Evolutionary conservation across 2,329 filamentous ascomycete species (phyloP), one percentile per base, ranked within the genome.

Genomic region (Penicillium sp.): DNA sequence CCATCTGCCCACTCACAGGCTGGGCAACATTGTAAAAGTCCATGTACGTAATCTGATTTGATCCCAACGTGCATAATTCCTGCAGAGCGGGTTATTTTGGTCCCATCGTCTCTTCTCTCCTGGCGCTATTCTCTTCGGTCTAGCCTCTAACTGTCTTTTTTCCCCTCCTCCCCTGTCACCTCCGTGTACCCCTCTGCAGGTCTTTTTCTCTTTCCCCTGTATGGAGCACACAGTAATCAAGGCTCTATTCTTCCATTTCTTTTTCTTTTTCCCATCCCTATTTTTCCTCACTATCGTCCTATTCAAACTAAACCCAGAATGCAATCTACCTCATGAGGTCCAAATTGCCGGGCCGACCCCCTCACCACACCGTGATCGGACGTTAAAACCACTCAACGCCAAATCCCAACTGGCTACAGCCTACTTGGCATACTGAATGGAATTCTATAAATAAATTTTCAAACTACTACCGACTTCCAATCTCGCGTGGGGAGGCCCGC

Each of bases 11-110:
- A 51, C 30, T 55, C 46, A 54, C 33, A 44, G 36, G 12, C 43
- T 45, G 28, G 25, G 38, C 30, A 18, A 35, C 30, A 39, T 16
- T 27, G 38, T 18, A 30, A 53, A 55, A 57, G 25, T 18, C 45
- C 16, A 36, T 40, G 27, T 44, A 27, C 22, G 37, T 11, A 13
- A 43, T 53, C 51, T 54, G 46, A 60, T 60, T 60, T 60, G 53
- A 50, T 45, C 52, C n/a, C 49, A 37, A 19, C 48, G 41, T 58
- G 58, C 58, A 61, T 58, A 54, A 53, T 48, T 56, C 14, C 53
- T 60, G 58, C 58, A 58, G 52, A 44, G 52, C 50, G 44, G 51
- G 55, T 60, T 61, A 61, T 61, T 60, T 58, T 56, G 51, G 55
- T 47, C 41, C 50, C 58, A 52, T 58, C 46, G 56, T 48, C 22